Conservation (phyloP, 2,329 filamentous ascomycete species). For the Pestalotiopsis fici region DNA sequence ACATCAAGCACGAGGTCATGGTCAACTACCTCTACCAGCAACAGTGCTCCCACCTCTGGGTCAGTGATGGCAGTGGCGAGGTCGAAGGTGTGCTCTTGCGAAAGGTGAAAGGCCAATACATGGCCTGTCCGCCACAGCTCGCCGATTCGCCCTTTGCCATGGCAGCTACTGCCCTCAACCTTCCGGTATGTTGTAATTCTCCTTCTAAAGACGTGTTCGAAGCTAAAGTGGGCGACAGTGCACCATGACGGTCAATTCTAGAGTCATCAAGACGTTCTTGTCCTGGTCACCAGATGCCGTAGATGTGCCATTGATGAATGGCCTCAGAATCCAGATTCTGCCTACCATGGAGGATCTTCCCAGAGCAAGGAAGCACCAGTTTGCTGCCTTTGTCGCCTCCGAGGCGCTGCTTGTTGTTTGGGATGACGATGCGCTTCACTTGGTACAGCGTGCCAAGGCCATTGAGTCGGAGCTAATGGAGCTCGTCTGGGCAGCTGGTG, state of each 20-base stretch:
- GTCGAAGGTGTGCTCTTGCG: slow-evolving; percentile 73
- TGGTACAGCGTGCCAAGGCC: slow-evolving; percentile 67
- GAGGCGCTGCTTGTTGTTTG: slow-evolving; percentile 75
- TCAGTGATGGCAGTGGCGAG: slow-evolving; percentile 67
- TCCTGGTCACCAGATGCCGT: slow-evolving; percentile 72
- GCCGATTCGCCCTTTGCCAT: slow-evolving; percentile 62
- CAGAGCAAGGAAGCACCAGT: slow-evolving; percentile 75
- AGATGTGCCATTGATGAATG: slow-evolving; percentile 75
- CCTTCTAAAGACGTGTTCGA: background rate
- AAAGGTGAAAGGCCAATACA: slow-evolving; percentile 68
- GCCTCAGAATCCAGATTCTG: slow-evolving; percentile 74
- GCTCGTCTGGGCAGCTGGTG: slow-evolving; percentile 69
- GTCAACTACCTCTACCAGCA: slow-evolving; percentile 82
- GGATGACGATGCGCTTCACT: slow-evolving; percentile 76
- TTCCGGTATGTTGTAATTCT: slow-evolving; percentile 53
- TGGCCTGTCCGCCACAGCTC: slow-evolving; percentile 70
- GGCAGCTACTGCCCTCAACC: slow-evolving; percentile 69
- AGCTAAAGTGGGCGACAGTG: slow-evolving; percentile 45
- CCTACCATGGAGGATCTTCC: slow-evolving; percentile 71
- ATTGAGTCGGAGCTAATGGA: slow-evolving; percentile 80
- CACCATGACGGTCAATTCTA: slow-evolving; percentile 79
- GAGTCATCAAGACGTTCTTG: slow-evolving; percentile 77
- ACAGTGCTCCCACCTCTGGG: slow-evolving; percentile 74
- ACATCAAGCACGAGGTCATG: slow-evolving; percentile 82
- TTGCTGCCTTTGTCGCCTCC: slow-evolving; percentile 74